Conservation (phyloP, 2,329 filamentous ascomycete species). For the Diplocarpon mali region DNA sequence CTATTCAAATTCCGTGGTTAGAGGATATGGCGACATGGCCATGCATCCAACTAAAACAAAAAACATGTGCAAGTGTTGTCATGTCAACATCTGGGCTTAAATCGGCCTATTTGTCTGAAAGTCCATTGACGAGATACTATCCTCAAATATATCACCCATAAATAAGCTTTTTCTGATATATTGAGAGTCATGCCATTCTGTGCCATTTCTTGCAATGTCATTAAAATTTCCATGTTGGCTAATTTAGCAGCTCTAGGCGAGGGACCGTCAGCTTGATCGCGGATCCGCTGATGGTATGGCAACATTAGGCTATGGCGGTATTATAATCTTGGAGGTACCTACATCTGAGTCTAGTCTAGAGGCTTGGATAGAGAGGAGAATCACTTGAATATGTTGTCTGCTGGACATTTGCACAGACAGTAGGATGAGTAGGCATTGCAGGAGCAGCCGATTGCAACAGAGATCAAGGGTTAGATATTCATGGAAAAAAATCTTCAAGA, state of each 20-base stretch:
- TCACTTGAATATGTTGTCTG: constrained; percentile 48
- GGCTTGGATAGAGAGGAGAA: constrained; percentile 58
- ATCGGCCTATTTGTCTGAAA: constrained; percentile 36
- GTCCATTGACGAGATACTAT: constrained; percentile 46
- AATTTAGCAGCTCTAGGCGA: constrained; percentile 61
- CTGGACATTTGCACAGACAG: constrained; percentile 12
- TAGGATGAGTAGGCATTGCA: constrained; percentile 17
- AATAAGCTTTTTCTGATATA: constrained; percentile 69
- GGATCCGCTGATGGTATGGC: constrained; percentile 58
- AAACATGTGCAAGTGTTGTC: constrained; percentile 34
- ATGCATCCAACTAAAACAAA: constrained; percentile 1
- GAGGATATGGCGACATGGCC: no score
- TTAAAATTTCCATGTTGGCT: constrained; percentile 59
- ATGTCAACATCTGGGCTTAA: constrained; percentile 58
- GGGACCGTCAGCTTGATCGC: constrained; percentile 48
- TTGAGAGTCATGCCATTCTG: constrained; percentile 75
- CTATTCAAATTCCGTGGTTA: no score
- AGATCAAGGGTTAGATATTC: constrained; percentile 1
- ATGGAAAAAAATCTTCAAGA: no score
- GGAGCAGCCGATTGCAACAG: constrained; percentile 3
- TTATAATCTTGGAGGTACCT: constrained; percentile 46
- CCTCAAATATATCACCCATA: constrained; percentile 53
- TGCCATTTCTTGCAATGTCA: constrained; percentile 60
- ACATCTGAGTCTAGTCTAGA: constrained; percentile 62
- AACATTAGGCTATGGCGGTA: no score